Percentiles rank a stretch among this genome's conserved stretches.
phyloP scores from a whole-genome alignment of 2,329 filamentous ascomycete genomes.

The Fusarium sp. region DNA sequence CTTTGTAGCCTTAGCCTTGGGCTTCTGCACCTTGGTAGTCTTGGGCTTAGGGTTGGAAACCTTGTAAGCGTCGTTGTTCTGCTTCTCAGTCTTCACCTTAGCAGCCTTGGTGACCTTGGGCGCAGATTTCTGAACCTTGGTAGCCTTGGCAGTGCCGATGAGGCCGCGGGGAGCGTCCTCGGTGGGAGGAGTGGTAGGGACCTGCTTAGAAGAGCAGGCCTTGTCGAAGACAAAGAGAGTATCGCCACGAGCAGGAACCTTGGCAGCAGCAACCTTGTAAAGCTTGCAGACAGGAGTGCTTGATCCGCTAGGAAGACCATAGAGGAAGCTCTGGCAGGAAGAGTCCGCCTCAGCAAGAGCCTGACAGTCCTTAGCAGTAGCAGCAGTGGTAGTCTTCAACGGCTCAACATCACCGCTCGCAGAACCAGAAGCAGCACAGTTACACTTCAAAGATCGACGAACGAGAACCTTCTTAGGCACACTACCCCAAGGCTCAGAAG shows the following conservation, averaged over 20 bases:
- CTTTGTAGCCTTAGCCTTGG: neutral
- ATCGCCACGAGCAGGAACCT: neutral
- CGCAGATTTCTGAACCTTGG: neutral
- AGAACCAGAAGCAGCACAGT: constrained; percentile 7
- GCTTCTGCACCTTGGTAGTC: neutral
- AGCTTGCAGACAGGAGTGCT: constrained; percentile 6
- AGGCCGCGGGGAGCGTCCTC: neutral
- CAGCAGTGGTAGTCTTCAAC: neutral
- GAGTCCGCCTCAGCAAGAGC: neutral
- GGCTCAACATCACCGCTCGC: neutral
- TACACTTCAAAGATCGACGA: neutral
- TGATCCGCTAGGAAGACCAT: neutral
- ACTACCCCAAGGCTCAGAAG: neutral
- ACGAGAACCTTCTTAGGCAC: neutral
- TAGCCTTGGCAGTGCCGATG: neutral
- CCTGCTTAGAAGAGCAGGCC: constrained; percentile 5
- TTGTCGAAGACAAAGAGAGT: constrained; percentile 1
- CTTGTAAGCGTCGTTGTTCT: neutral
- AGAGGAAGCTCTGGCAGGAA: constrained; percentile 5
- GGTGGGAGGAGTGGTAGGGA: neutral
- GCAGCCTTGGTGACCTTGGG: neutral
- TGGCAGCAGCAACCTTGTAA: constrained; percentile 8
- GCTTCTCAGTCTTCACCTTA: neutral
- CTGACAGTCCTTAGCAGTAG: constrained; percentile 7
- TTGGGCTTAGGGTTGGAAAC: neutral